Base-by-base conservation (phyloP, 345 rosid genomes). In the Eucalyptus guilfoylei region DNA sequence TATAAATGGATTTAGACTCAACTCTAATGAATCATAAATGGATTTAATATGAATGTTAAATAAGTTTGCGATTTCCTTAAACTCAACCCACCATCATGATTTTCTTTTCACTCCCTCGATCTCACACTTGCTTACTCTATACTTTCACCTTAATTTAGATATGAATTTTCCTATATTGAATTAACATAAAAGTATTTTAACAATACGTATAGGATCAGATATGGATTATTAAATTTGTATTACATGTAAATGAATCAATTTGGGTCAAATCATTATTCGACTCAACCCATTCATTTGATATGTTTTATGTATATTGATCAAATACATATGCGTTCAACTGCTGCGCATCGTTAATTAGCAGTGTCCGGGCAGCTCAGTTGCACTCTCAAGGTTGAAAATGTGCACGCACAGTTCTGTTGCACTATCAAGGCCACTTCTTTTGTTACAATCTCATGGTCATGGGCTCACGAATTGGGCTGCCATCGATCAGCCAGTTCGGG, bases 121-220 rank as follows among this genome's bases (percentile, higher is more conserved):
- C 0, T 49, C 52, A 49, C 3, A 0, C 19, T 15, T 2, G 0
- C 30, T 55, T 1, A 4, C 30, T 24, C 1, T 4, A 1, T 4
- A 9, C 28, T 24, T 24, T 19, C 62, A 55, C 30, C 62, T 55
- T 55, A 52, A 52, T 52, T 52, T 55, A 55, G 62, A 0, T 24
- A 24, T 55, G 13, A 24, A 24, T 55, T 55, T 55, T 55, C 13
- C 3, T 55, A 23, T 23, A 55, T 9, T 55, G 62, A 24, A 55
- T 55, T 55, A 55, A 55, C 62, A 55, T 55, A 23, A 8, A 55
- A 55, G 28, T 55, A 55, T 55, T 55, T 55, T 23, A 55, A 3
- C 62, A 55, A 55, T 55, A 23, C 3, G 6, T 0, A 24, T 24
- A 55, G 2, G 13, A 1, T 55, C 3, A 4, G 0, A 55, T 55